Conservation (phyloP, 805 yeast genomes). For the Komagataella mondaviorum region DNA sequence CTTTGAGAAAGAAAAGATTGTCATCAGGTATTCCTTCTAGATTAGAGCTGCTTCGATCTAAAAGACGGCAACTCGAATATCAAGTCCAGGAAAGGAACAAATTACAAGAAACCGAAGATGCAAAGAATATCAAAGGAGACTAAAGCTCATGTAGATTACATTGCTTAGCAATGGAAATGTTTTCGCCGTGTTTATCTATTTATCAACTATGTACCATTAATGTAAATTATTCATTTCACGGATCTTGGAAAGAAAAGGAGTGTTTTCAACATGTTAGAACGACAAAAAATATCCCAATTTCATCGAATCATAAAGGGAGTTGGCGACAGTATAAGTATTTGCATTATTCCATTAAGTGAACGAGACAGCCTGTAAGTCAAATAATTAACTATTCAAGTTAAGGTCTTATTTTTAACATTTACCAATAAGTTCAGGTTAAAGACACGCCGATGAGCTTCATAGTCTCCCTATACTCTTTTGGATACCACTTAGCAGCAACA, state of each 20-base stretch:
- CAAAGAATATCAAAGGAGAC: neutral
- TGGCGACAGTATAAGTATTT: too few relatives aligned
- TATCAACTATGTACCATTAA: neutral
- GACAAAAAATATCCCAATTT: too few relatives aligned
- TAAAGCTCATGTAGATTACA: neutral
- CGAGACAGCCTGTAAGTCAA: too few relatives aligned
- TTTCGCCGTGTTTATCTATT: neutral
- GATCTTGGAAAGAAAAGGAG: too few relatives aligned
- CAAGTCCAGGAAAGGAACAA: neutral
- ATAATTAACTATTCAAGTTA: too few relatives aligned
- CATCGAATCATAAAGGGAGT: too few relatives aligned
- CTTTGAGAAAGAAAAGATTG: neutral
- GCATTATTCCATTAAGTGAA: too few relatives aligned
- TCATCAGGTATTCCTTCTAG: neutral
- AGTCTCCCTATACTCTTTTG: conserved; percentile 21
- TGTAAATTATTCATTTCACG: neutral
- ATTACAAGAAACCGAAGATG: neutral
- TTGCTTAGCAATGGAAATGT: neutral
- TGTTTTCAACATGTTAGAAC: too few relatives aligned
- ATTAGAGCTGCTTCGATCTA: neutral
- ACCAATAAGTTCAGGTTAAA: neutral
- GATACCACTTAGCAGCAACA: conserved; percentile 28
- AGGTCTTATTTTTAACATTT: too few relatives aligned
- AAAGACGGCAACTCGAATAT: neutral
- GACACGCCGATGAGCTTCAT: conserved; percentile 6